A percentile compares a stretch with the other conserved stretches of the same genome.
Evolutionary conservation across 2,329 filamentous ascomycete species (phyloP).

Genomic region (Sporothrix brasiliensis): DNA sequence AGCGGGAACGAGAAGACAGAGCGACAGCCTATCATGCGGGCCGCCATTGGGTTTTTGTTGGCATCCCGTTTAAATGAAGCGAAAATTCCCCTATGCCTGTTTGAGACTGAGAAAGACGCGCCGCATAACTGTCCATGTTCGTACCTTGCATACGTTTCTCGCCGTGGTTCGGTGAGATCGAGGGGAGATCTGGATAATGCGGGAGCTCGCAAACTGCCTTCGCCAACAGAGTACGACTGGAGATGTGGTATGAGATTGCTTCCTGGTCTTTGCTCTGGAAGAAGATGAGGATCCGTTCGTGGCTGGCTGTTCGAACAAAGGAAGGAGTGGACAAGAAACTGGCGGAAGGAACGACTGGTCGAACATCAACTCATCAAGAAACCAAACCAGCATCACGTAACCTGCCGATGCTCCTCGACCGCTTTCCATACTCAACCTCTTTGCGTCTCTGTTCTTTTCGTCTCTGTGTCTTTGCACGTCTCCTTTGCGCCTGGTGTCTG

Average conservation of each 20-base stretch:
- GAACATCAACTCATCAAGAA: background rate
- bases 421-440: background rate
- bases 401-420: background rate
- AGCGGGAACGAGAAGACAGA: background rate
- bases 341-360: conserved; percentile 19
- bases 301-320: background rate
- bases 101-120: background rate
- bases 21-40: background rate
- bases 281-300: background rate
- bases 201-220: background rate
- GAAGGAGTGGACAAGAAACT: background rate
- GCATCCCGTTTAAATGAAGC: background rate
- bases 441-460: background rate
- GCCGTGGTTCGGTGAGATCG: background rate
- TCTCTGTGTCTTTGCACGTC: background rate
- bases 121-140: conserved; percentile 1
- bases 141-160: conserved; percentile 17
- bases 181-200: background rate
- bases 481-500: background rate
- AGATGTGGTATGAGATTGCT: too few relatives aligned
- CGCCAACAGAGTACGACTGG: too few relatives aligned
- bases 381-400: background rate
- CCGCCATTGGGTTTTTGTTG: too few relatives aligned
- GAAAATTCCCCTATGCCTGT: background rate
- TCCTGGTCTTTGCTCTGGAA: background rate